Conservation (phyloP, 352 stramenopile species). For the Globisporangium iwayamae region DNA sequence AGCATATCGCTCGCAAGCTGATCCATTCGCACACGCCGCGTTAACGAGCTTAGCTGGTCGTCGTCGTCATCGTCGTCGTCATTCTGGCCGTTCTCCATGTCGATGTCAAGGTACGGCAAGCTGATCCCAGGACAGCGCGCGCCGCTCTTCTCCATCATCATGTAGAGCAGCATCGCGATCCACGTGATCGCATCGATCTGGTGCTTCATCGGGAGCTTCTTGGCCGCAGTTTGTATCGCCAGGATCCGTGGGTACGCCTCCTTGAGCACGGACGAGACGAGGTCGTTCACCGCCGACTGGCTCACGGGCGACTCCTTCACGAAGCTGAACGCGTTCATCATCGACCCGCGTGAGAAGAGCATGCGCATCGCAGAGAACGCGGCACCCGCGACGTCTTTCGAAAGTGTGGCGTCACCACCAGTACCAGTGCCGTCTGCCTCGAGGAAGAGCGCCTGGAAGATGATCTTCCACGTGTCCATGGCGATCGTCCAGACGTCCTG, state of each 20-base stretch:
- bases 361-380: constrained; percentile 62
- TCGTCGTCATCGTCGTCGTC: constrained; percentile 43
- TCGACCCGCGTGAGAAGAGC: constrained; percentile 48
- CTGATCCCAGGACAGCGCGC: constrained; percentile 60
- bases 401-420: background rate
- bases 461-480: constrained; percentile 78
- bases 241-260: constrained; percentile 58
- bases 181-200: constrained; percentile 60
- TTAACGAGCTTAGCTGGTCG: constrained; percentile 30
- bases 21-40: constrained; percentile 54
- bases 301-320: constrained; percentile 24
- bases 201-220: constrained; percentile 48
- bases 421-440: constrained; percentile 1
- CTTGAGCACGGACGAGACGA: constrained; percentile 62
- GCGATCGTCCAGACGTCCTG: constrained; percentile 78
- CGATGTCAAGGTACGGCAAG: constrained; percentile 67
- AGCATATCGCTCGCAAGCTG: constrained; percentile 46
- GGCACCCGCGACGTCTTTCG: constrained; percentile 26
- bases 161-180: constrained; percentile 74
- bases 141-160: constrained; percentile 81
- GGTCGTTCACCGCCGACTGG: constrained; percentile 59
- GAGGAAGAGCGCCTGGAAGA: constrained; percentile 59
- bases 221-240: constrained; percentile 34
- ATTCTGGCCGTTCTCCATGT: constrained; percentile 26
- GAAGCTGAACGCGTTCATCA: constrained; percentile 30